Evolutionary conservation across 2,329 filamentous ascomycete species (phyloP).

Genomic region (Fusarium cicatricum): DNA sequence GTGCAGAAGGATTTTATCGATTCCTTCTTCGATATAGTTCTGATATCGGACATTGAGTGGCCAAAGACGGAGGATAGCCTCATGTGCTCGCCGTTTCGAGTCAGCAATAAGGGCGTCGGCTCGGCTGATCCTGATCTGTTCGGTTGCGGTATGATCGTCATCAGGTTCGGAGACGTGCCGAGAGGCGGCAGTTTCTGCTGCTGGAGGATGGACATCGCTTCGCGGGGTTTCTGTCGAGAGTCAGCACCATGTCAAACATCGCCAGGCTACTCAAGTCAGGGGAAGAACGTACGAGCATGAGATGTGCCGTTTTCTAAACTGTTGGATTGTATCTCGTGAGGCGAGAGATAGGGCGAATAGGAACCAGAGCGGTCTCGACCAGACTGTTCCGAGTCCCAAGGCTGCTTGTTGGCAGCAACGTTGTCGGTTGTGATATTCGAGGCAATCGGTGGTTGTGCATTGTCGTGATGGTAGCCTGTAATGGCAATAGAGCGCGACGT

Average conservation of each 20-base stretch:
- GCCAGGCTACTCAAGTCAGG: neutral
- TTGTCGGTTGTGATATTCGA: neutral
- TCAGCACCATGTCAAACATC: conserved; percentile 10
- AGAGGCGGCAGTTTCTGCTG: neutral
- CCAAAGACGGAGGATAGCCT: conserved; percentile 71
- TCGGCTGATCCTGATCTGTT: neutral
- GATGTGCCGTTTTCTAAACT: conserved; percentile 18
- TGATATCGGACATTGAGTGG: conserved; percentile 76
- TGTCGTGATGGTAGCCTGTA: neutral
- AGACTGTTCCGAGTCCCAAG: conserved; percentile 6
- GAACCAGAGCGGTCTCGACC: conserved; percentile 59
- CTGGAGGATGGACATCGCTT: neutral
- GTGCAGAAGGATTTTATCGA: conserved; percentile 69
- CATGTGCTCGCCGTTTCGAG: conserved; percentile 67
- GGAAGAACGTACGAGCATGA: conserved; percentile 15
- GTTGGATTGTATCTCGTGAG: conserved; percentile 52
- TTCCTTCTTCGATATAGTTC: conserved; percentile 76
- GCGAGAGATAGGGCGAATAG: conserved; percentile 62
- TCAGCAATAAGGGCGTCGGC: conserved; percentile 42
- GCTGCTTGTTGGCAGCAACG: neutral
- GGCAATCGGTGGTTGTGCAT: neutral
- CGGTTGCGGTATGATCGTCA: neutral
- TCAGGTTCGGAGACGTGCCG: neutral
- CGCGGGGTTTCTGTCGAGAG: conserved; percentile 18
- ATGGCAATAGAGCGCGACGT: neutral